A percentile compares a stretch with the other conserved stretches of the same genome.
phyloP scores from a whole-genome alignment of 768 basidiomycete species.

The Naganishia onofrii region DNA sequence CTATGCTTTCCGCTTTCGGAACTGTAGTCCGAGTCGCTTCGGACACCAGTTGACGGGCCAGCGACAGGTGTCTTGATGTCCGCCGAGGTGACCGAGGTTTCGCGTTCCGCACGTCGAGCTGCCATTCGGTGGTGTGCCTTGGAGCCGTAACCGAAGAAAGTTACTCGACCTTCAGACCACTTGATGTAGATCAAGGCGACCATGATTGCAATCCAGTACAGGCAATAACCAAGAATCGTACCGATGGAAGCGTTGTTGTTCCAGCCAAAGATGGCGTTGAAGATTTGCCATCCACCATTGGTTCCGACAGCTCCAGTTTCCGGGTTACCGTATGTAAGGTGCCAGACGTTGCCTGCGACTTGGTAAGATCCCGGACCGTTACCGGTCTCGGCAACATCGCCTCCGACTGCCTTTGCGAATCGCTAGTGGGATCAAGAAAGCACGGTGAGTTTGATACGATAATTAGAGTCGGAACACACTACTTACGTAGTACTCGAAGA shows the following conservation, averaged over 20 bases:
- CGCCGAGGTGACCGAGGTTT: neutral
- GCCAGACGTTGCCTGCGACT: constrained; percentile 76
- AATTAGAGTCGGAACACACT: neutral
- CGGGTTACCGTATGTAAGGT: constrained; percentile 49
- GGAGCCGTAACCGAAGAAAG: constrained; percentile 42
- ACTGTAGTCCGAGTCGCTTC: constrained; percentile 11
- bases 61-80: neutral
- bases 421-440: constrained; percentile 23
- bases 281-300: constrained; percentile 56
- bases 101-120: constrained; percentile 2
- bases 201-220: constrained; percentile 87
- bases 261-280: constrained; percentile 71
- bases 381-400: constrained; percentile 59
- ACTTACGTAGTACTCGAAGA: constrained; percentile 63
- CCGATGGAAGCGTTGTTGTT: constrained; percentile 79
- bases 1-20: constrained; percentile 14
- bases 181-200: constrained; percentile 60
- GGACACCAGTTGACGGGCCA: neutral
- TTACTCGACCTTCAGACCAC: constrained; percentile 54
- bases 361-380: constrained; percentile 78
- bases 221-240: constrained; percentile 77
- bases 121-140: constrained; percentile 27
- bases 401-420: constrained; percentile 60
- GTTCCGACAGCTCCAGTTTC: constrained; percentile 34
- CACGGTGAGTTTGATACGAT: neutral